These are phyloP conservation scores for Venturia effusa DNA, from an alignment of 2,329 filamentous ascomycete species.

Conservation along the genomic window DNA sequence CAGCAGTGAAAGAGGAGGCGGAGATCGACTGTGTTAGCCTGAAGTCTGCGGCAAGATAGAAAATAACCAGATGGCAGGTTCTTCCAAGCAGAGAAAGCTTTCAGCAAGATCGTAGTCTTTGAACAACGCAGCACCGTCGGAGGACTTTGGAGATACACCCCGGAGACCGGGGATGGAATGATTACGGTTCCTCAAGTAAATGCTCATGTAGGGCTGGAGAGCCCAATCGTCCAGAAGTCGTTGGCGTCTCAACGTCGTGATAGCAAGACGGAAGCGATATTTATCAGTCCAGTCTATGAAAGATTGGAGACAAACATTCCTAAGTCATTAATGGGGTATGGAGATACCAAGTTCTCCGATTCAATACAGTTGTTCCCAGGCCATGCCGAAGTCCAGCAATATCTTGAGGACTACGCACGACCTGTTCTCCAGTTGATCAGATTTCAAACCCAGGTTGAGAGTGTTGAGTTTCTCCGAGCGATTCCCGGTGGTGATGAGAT, in stretches of 20 bases:
- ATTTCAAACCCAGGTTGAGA: conserved; percentile 61
- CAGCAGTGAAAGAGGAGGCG: too few relatives aligned
- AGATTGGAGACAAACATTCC: conserved; percentile 80
- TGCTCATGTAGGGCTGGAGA: conserved; percentile 48
- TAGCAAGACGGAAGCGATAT: conserved; percentile 39
- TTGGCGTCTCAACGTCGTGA: neutral
- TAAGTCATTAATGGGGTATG: conserved; percentile 67
- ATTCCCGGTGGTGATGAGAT: conserved; percentile 10
- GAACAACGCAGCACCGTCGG: conserved; percentile 71
- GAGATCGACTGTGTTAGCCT: neutral
- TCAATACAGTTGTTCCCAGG: conserved; percentile 63
- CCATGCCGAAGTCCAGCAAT: conserved; percentile 59
- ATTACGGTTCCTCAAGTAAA: conserved; percentile 56
- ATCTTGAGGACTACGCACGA: conserved; percentile 60
- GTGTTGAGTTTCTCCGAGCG: conserved; percentile 32
- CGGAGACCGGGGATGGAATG: conserved; percentile 36
- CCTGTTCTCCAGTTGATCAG: conserved; percentile 56
- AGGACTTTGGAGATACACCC: conserved; percentile 77
- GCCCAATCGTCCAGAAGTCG: conserved; percentile 41
- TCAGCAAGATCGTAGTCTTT: conserved; percentile 62
- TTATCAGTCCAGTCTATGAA: conserved; percentile 77
- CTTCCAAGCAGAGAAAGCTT: conserved; percentile 58
- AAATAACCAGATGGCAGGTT: conserved; percentile 37
- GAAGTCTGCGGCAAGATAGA: neutral
- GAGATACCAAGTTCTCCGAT: conserved; percentile 54